phyloP scores from a whole-genome alignment of 352 stramenopile genomes.

The Phytophthora brassicae region DNA sequence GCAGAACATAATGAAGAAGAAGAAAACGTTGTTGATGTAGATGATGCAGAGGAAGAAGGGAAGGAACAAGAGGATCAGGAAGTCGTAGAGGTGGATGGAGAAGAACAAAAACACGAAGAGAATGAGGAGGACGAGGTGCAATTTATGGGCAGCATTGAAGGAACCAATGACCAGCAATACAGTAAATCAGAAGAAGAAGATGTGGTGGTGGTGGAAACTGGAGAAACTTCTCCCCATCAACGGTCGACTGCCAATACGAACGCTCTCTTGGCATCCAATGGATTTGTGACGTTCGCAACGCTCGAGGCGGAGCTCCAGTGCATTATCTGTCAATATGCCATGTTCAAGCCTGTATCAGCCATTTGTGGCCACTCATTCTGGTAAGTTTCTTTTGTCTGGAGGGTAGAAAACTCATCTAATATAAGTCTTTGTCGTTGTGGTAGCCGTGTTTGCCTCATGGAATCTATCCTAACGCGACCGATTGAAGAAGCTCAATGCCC shows the following conservation, averaged over 20 bases:
- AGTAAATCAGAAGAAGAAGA: not conserved
- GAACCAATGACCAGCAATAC: not conserved
- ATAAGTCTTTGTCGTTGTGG: not conserved
- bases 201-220: conserved; percentile 10
- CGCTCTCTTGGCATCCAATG: conserved; percentile 21
- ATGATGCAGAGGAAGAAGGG: not conserved
- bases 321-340: conserved; percentile 52
- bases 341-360: conserved; percentile 55
- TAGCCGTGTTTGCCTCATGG: conserved; percentile 55
- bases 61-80: conserved; percentile 2
- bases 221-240: not conserved
- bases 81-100: conserved; percentile 11
- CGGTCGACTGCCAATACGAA: conserved; percentile 23
- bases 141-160: conserved; percentile 22
- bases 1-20: not conserved
- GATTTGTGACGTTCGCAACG: conserved; percentile 16
- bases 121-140: conserved; percentile 30
- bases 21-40: not conserved
- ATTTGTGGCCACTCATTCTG: conserved; percentile 60
- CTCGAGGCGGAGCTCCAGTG: conserved; percentile 51
- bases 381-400: conserved; percentile 16
- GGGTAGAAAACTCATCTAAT: not conserved
- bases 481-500: conserved; percentile 55
- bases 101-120: conserved; percentile 22
- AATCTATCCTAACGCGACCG: conserved; percentile 44